Evolutionary conservation across 306 rosid species (phyloP).

Genomic region (Vigna trinervia): DNA sequence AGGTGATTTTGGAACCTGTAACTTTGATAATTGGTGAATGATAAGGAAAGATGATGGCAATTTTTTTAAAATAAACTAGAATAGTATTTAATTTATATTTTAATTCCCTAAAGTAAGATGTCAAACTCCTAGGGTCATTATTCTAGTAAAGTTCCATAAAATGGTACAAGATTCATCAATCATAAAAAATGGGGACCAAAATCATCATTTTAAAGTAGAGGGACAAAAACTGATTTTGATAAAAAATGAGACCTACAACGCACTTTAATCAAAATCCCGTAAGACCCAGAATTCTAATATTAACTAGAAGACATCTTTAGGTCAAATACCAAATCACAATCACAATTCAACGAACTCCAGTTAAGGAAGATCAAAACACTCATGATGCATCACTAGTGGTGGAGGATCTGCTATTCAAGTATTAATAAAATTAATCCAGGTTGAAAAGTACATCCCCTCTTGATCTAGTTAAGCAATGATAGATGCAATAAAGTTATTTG

Average conservation of each 20-base stretch:
- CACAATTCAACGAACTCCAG: not conserved
- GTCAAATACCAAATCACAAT: conserved; percentile 15
- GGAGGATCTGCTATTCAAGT: conserved; percentile 4
- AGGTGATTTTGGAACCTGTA: not conserved
- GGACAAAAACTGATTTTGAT: not conserved
- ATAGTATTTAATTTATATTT: no score
- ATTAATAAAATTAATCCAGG: not conserved
- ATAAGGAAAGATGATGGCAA: no score
- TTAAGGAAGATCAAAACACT: not conserved
- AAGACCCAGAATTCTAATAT: not conserved
- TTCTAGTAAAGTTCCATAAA: no score
- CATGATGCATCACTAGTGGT: conserved; percentile 11
- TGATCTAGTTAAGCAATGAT: conserved; percentile 12
- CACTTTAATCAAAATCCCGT: not conserved
- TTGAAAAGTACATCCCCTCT: conserved; percentile 8
- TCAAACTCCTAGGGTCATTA: no score
- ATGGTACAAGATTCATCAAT: no score
- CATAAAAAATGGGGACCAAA: no score
- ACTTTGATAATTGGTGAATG: not conserved
- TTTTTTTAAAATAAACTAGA: no score
- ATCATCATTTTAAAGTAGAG: no score
- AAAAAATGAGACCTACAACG: not conserved
- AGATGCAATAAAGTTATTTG: not conserved
- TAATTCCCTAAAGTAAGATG: no score
- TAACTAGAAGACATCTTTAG: not conserved